Evolutionary conservation across 2,329 filamentous ascomycete genomes (phyloP), one percentile per base, ranked within the genome.

Genomic region (Fonsecaea monophora): DNA sequence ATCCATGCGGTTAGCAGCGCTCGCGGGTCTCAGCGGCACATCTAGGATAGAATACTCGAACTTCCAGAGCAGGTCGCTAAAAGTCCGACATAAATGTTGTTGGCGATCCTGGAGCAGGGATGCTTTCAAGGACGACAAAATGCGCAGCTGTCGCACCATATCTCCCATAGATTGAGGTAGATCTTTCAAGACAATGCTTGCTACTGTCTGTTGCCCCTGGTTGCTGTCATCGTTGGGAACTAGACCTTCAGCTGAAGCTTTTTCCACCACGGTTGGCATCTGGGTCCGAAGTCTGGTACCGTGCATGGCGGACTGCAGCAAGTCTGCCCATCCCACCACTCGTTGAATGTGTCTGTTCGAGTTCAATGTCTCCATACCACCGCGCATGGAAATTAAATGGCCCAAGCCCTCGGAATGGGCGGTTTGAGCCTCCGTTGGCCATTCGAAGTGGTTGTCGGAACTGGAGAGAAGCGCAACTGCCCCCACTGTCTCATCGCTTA

Each of bases 401-500:
- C 64, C 57, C 15, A 69, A 30, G 4, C 50, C 67, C 12, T 60
- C 30, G 21, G 61, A 60, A 54, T 69, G 67, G 8, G 37, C 32
- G 13, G 48, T 48, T 53, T 67, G 61, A 18, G 55, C 30, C 12
- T 63, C 59, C n/a, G 34, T 21, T 8, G 64, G 53, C 67, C 64
- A 67, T 2, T 69, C 64, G 35, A 64, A 69, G 34, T 69, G 56
- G 45, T 69, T 63, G 50, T 69, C 67, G 6, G 64, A 67, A 37
- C 56, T 69, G 15, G 67, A 65, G 15, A 69, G 58, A 32, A 67
- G 54, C 6, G 67, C 61, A 7, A 69, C 62, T n/a, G 67, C 62
- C 10, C 57, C 67, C 21, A 69, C 60, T 18, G 64, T 66, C 35
- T 54, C 60, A 30, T 69, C 64, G 21, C 61, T 66, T 4, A 58